Base-by-base conservation (phyloP, 2,329 filamentous ascomycete species). In the Hypocrella siamensis region DNA sequence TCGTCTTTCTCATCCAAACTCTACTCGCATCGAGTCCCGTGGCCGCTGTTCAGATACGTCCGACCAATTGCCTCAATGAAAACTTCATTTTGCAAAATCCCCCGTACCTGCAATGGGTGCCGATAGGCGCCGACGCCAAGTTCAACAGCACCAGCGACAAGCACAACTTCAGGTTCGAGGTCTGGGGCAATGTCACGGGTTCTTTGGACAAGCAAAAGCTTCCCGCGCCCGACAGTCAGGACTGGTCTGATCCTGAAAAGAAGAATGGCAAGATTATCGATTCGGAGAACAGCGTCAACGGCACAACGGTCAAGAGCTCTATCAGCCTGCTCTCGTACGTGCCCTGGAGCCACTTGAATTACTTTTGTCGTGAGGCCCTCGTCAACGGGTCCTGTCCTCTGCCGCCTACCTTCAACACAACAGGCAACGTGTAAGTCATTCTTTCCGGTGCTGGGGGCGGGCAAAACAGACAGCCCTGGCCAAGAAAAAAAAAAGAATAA, bases 101-200 rank as follows among this genome's bases (percentile, higher is more conserved):
- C 11, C 53, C 60, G 22, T 67, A 67, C 38, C 66, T 96, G 19
- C 85, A 94, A 59, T 93, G 88, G 60, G 63, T 74, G 10, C 86
- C 90, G 3, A 53, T 77, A 22, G 75, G 70, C 42, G 70, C 90
- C 35, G 75, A 81, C 45, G 88, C 82, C 35, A 57, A 60, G 15
- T 93, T 93, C 60, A 68, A 83, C 44, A 64, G 68, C 18, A 52
- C 59, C 11, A 58, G 68, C 39, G 51, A 68, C 4, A 65, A 59
- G 31, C 73, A 86, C 47, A 70, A 66, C 26, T 63, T 98, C 30
- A 74, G 70, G 39, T 61, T 94, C 34, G 90, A 75, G 2, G 69
- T 93, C 29, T 96, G 84, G 61, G 88, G 86, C 31, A 94, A 96
- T 54, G 84, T 96, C 19, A 81, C 78, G 7, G 90, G 90, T 29